phyloP scores from a whole-genome alignment of 306 rosid species.

The Fragaria nilgerrensis region DNA sequence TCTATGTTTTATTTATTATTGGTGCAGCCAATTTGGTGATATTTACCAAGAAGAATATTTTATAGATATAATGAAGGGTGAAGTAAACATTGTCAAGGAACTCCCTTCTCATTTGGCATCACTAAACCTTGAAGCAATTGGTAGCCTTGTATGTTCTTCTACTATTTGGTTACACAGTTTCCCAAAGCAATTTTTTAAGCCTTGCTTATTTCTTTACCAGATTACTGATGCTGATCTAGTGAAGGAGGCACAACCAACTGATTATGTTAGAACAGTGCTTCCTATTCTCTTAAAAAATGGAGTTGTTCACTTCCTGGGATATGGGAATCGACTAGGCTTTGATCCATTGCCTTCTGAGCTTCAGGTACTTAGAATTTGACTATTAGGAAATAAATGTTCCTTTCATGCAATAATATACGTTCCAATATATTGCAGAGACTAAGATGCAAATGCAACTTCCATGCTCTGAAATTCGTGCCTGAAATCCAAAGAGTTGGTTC shows the following conservation, averaged over 20 bases:
- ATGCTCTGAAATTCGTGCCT: slow-evolving; percentile 70
- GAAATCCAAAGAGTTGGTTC: slow-evolving; percentile 78
- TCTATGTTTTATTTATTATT: neutral
- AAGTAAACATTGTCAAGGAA: slow-evolving; percentile 62
- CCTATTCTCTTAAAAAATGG: slow-evolving; percentile 67
- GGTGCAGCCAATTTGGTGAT: slow-evolving; percentile 88
- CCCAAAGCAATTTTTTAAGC: slow-evolving; percentile 17
- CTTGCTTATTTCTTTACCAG: slow-evolving; percentile 38
- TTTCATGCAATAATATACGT: neutral
- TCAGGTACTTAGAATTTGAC: slow-evolving; percentile 55
- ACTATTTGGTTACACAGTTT: neutral
- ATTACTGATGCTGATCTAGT: slow-evolving; percentile 83
- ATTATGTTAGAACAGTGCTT: slow-evolving; percentile 57
- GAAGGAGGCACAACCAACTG: slow-evolving; percentile 80
- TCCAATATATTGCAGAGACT: slow-evolving; percentile 52
- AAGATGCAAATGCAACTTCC: slow-evolving; percentile 98
- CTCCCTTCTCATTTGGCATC: slow-evolving; percentile 74
- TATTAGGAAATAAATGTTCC: neutral
- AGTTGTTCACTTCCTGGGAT: slow-evolving; percentile 86
- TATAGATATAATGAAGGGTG: slow-evolving; percentile 63
- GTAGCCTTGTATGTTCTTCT: slow-evolving; percentile 63
- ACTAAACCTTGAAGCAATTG: slow-evolving; percentile 65
- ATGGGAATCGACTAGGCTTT: slow-evolving; percentile 91
- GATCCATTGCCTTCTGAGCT: slow-evolving; percentile 72
- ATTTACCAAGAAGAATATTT: slow-evolving; percentile 87